phyloP scores from a whole-genome alignment of 306 rosid species.

The Phaseolus lunatus region DNA sequence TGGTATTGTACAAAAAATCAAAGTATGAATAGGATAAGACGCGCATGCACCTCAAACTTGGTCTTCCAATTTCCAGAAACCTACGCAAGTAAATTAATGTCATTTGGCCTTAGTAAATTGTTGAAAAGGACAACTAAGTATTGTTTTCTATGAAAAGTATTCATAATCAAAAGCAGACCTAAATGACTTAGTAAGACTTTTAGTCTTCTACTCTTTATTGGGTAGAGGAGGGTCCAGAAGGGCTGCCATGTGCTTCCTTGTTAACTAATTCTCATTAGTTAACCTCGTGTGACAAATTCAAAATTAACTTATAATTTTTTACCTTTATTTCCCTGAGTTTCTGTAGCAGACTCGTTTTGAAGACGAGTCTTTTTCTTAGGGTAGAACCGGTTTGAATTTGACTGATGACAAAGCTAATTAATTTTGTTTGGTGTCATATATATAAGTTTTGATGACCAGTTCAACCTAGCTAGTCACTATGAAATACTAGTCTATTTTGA shows the following conservation, averaged over 20 bases:
- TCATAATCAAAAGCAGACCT: background rate
- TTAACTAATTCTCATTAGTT: background rate
- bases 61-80: slow-evolving; percentile 36
- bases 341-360: background rate
- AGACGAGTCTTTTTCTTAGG: background rate
- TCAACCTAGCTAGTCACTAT: slow-evolving; percentile 7
- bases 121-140: background rate
- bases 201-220: background rate
- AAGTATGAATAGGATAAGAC: background rate
- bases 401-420: too few species aligned
- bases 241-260: background rate
- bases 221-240: background rate
- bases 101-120: slow-evolving; percentile 13
- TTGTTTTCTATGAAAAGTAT: background rate
- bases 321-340: background rate
- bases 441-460: background rate
- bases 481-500: background rate
- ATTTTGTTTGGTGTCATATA: too few species aligned
- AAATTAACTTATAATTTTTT: background rate
- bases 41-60: background rate
- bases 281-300: background rate
- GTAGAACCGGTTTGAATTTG: background rate
- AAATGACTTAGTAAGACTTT: slow-evolving; percentile 21
- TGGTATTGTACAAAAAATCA: slow-evolving; percentile 8
- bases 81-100: background rate